These are phyloP conservation scores for Adansonia gregorii DNA, from an alignment of 441 rosid species.

Conservation along the genomic window DNA sequence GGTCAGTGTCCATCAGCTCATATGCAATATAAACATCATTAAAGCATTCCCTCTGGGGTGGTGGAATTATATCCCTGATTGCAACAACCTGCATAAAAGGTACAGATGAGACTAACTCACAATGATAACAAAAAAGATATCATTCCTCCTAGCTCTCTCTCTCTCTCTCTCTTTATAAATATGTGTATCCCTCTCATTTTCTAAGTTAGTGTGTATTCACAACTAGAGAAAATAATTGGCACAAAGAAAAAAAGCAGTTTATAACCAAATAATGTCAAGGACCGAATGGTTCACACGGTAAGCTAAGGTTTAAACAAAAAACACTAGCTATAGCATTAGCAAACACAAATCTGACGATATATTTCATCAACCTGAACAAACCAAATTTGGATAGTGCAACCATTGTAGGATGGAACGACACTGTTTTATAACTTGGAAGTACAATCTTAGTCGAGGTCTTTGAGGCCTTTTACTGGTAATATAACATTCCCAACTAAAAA, in stretches of 20 bases:
- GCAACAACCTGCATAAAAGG: slow-evolving; percentile 68
- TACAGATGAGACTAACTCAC: slow-evolving; percentile 21
- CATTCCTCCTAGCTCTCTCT: background rate
- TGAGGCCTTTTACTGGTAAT: background rate
- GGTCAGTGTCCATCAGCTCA: slow-evolving; percentile 79
- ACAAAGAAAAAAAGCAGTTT: background rate
- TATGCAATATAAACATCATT: slow-evolving; percentile 87
- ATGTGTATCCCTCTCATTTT: background rate
- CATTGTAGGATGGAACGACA: background rate
- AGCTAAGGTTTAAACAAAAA: background rate
- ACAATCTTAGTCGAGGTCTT: background rate
- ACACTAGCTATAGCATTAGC: background rate
- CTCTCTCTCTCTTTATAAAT: background rate
- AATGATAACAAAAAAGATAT: background rate
- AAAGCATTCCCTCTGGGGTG: slow-evolving; percentile 63
- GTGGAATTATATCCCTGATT: slow-evolving; percentile 84
- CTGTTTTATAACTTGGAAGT: background rate
- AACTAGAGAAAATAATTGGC: background rate
- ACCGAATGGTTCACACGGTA: background rate
- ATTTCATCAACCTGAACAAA: background rate
- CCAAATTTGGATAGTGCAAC: slow-evolving; percentile 3
- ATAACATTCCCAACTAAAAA: background rate
- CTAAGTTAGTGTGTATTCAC: background rate
- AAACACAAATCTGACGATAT: background rate
- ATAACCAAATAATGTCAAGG: background rate